Evolutionary conservation across 495 filamentous ascomycete species (phyloP), one percentile per base, ranked within the genome.

Genomic region (Penicillium flavigenum): DNA sequence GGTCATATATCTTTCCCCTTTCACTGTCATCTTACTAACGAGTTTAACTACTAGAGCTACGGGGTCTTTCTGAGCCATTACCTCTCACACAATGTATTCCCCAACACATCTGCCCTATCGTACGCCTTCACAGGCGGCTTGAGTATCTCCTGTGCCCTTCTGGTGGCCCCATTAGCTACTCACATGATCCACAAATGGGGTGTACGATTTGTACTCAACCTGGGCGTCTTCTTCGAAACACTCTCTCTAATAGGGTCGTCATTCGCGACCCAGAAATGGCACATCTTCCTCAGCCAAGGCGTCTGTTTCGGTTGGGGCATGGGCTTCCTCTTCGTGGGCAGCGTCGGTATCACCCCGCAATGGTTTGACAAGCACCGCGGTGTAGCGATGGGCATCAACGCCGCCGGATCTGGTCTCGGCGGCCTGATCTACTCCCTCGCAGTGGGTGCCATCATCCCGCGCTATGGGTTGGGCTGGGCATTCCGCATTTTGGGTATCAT

Each of bases 121-220:
- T 92, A 85, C 61, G 88, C 88, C 44, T 90, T 90, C 61, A 83
- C 89, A 5, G 88, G 88, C 16, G 88, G 88, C 8, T 68, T 91
- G 1, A 87, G 84, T 29, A 81, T 88, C 9, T 87, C 86, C 10
- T 76, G 75, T 69, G 81, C 86, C 8, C 77, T 90, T 47, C 65
- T 89, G 5, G 76, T 85, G 14, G 84, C 86, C 12, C 87, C 87
- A 1, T 31, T 86, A n/a, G 86, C 82, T 22, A 90, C 86, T 3
- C 71, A 79, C 27, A 72, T 83, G 43, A 81, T 80, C 36, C 81
- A 83, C 12, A 42, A 64, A 22, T 81, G 64, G 38, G 81, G 87
- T 0, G 86, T 80, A 5, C 79, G 79, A 11, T 57, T 72, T 1
- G 83, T 81, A 12, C 76, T 92, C 63, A 74, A 83, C 9, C 61